phyloP scores from a whole-genome alignment of 306 rosid genomes.

The Quercus robur region DNA sequence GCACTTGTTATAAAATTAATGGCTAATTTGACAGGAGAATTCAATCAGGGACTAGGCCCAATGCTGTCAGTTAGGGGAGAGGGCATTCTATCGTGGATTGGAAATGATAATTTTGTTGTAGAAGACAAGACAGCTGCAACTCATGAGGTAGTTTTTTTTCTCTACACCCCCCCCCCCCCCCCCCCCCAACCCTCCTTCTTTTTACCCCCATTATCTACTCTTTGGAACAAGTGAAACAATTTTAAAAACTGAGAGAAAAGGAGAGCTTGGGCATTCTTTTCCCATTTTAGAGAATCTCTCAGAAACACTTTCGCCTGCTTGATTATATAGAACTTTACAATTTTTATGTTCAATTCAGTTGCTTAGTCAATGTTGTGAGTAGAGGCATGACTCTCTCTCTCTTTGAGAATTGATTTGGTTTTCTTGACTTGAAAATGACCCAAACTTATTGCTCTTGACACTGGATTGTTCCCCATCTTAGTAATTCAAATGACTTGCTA shows the following conservation, averaged over 20 bases:
- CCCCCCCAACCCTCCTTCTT: background rate
- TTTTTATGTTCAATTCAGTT: background rate
- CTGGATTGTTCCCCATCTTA: background rate
- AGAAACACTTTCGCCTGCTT: background rate
- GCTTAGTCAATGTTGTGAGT: background rate
- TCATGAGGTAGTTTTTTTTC: constrained; percentile 51
- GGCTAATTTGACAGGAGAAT: constrained; percentile 46
- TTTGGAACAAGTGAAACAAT: background rate
- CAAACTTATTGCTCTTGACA: background rate
- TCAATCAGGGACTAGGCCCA: constrained; percentile 52
- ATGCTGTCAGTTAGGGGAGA: constrained; percentile 67
- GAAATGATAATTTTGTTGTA: constrained; percentile 62
- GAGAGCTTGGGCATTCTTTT: background rate
- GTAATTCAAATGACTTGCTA: background rate
- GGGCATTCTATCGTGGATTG: constrained; percentile 57
- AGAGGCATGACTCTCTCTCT: background rate
- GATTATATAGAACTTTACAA: background rate
- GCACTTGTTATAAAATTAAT: background rate
- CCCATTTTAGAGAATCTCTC: background rate
- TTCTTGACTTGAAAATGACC: background rate
- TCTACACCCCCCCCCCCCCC: background rate
- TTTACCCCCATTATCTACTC: background rate
- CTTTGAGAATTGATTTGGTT: background rate
- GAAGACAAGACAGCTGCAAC: constrained; percentile 45
- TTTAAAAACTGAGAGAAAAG: background rate